Percentiles rank a stretch among this genome's conserved stretches.
Conservation (phyloP, 208 protist genomes). For the Trichomonas vaginalis region DNA sequence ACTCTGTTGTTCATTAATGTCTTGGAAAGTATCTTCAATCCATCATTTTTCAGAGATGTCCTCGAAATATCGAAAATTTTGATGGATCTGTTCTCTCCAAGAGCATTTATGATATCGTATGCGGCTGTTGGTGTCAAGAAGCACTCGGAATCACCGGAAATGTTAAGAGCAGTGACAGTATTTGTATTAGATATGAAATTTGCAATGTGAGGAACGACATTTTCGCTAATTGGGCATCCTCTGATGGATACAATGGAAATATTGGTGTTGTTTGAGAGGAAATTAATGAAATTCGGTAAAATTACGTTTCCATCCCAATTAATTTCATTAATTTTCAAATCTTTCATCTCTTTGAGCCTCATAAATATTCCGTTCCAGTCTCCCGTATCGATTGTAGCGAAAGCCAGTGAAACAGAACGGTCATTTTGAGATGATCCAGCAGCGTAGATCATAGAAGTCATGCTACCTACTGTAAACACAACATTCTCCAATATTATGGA, state of each 20-base stretch:
- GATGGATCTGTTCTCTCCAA: background rate
- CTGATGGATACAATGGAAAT: background rate
- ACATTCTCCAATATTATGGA: background rate
- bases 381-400: background rate
- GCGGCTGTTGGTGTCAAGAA: background rate
- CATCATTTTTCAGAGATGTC: background rate
- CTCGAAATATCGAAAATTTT: background rate
- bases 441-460: background rate
- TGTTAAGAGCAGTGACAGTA: background rate
- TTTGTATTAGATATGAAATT: background rate
- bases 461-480: background rate
- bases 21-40: background rate
- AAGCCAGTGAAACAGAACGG: background rate
- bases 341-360: background rate
- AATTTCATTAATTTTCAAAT: background rate
- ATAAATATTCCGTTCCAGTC: background rate
- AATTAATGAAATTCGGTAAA: background rate
- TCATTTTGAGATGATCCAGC: background rate
- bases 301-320: background rate
- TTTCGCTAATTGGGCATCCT: background rate
- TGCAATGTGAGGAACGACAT: background rate
- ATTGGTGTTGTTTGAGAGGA: background rate
- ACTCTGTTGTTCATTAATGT: background rate
- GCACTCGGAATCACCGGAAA: background rate
- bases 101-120: background rate